Evolutionary conservation across 106 monocot genomes (phyloP), one percentile per base, ranked within the genome.

Genomic region (Phalaenopsis equestris): DNA sequence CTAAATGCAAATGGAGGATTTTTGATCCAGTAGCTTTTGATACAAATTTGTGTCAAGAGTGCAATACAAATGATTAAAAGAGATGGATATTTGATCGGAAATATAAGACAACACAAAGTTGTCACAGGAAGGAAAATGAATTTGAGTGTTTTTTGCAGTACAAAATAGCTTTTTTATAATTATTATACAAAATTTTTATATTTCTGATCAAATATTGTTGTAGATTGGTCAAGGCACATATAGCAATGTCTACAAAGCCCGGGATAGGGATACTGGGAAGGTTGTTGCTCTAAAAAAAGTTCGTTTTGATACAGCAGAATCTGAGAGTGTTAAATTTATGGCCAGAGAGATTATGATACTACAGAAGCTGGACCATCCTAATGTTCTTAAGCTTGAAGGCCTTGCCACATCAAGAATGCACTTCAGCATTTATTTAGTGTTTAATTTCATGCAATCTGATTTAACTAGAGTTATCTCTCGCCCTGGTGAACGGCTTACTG

Each of bases 271-370:
- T 23, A 87, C 84, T 42, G 87, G 87, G 52, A 87, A 87, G 78
- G 73, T 87, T 23, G 87, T 87, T 55, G 87, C 84, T 48, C 38
- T 87, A 39, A 87, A 87, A 84, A 87, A 83, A 73, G 83, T 83
- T 46, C 65, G 83, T 6, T 83, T 83, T 41, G 83, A 87, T 65
- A 87, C 87, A 73, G 81, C 87, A 36, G 87, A 84, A 47, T 76
- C 87, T 67, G 87, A 87, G 72, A 87, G 87, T 73, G 79, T 87
- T 18, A 84, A 52, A 70, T 87, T 87, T 76, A 87, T 87, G 87
- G 87, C 87, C 5, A 81, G 87, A 79, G 87, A 87, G 79, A 84
- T 87, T 38, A 67, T 73, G 75, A 81, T 87, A 81, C 45, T 87
- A 75, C 80, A 76, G 78, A 84, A 68, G 58, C 84, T 87, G 30